Percentiles rank a stretch among this genome's conserved stretches.
These are phyloP conservation scores for Colletotrichum cuscutae DNA, from an alignment of 2,329 filamentous ascomycete genomes.

Conservation along the genomic window DNA sequence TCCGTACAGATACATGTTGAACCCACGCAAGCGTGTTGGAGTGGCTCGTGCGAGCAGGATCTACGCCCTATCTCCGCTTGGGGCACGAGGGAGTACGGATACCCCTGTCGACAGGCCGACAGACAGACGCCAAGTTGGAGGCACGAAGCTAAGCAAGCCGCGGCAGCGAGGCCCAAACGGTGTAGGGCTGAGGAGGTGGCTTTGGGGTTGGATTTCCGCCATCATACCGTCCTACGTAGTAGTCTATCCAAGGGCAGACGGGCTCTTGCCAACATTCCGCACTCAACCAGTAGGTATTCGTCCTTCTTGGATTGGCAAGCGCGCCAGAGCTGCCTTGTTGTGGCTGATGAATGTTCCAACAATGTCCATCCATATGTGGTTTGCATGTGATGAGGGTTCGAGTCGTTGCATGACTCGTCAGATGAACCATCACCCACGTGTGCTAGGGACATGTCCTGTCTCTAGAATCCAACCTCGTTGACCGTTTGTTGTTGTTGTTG, in stretches of 20 bases:
- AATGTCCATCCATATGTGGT: background rate
- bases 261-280: too few relatives aligned
- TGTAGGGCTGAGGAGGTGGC: conserved; percentile 32
- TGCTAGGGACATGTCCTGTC: background rate
- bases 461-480: background rate
- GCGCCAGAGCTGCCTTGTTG: background rate
- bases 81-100: background rate
- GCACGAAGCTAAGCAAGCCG: conserved; percentile 6
- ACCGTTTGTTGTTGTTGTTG: background rate
- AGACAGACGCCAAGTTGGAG: conserved; percentile 25
- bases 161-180: conserved; percentile 23
- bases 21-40: too few relatives aligned
- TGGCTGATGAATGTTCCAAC: background rate
- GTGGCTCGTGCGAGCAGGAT: conserved; percentile 21
- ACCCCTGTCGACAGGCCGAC: conserved; percentile 1
- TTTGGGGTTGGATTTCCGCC: conserved; percentile 5
- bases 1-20: too few relatives aligned
- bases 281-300: too few relatives aligned
- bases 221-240: conserved; percentile 1
- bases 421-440: background rate
- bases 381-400: background rate
- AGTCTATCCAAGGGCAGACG: background rate
- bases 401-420: conserved; percentile 17
- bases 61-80: conserved; percentile 14
- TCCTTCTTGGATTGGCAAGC: background rate